phyloP scores from a whole-genome alignment of 2,329 filamentous ascomycete genomes.

The Paecilomyces variotii region DNA sequence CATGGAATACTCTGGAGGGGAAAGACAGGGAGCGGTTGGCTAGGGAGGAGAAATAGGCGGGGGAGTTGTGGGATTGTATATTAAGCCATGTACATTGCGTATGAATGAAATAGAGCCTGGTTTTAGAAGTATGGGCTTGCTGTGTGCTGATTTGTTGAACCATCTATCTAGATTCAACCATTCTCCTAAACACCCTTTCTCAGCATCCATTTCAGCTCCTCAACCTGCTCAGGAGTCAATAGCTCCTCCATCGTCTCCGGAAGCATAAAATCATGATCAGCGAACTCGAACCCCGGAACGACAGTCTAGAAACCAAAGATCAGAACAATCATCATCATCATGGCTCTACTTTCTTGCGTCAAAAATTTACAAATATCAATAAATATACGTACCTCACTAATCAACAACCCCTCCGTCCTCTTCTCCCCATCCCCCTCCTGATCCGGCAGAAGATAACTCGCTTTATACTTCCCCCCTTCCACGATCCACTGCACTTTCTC shows the following conservation, averaged over 20 bases:
- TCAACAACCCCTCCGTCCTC: conserved; percentile 48
- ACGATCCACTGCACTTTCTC: conserved; percentile 63
- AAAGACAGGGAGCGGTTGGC: conserved; percentile 10
- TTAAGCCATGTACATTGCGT: neutral
- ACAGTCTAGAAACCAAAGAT: conserved; percentile 41
- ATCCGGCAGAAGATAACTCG: conserved; percentile 51
- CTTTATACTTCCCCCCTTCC: conserved; percentile 60
- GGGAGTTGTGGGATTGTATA: neutral
- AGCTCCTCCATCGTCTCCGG: conserved; percentile 44
- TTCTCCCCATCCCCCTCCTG: conserved; percentile 24
- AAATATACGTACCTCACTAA: conserved; percentile 47
- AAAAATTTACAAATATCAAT: neutral
- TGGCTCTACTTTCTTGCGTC: too few relatives aligned
- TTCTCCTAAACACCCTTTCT: conserved; percentile 5
- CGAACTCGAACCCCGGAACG: conserved; percentile 59
- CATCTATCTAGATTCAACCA: too few relatives aligned
- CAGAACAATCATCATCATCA: too few relatives aligned
- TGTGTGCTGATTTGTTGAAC: too few relatives aligned
- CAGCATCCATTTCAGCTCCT: conserved; percentile 37
- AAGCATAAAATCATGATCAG: conserved; percentile 59
- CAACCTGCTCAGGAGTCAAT: conserved; percentile 43
- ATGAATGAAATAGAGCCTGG: neutral
- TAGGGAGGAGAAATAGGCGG: neutral
- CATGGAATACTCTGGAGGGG: conserved; percentile 62
- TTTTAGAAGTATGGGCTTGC: neutral